phyloP scores from a whole-genome alignment of 345 rosid species.

The Noccaea bulbosa region DNA sequence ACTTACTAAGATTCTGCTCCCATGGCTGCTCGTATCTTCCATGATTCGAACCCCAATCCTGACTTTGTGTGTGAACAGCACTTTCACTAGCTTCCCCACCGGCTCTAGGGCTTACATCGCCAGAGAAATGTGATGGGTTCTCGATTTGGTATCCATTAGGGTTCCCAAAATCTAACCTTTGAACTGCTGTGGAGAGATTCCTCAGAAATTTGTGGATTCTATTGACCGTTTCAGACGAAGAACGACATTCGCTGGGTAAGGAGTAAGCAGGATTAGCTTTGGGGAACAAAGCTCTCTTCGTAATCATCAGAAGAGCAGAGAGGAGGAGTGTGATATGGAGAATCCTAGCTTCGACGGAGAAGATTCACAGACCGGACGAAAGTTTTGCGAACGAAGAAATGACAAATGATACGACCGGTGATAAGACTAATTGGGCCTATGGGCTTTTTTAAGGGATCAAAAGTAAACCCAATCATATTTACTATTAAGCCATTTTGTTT shows the following conservation, averaged over 20 bases:
- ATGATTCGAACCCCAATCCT: slow-evolving; percentile 15
- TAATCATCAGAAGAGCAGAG: slow-evolving; percentile 47
- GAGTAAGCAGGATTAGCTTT: slow-evolving; percentile 42
- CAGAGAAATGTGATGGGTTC: background rate
- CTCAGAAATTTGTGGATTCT: slow-evolving; percentile 30
- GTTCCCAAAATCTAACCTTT: slow-evolving; percentile 51
- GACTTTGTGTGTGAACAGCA: slow-evolving; percentile 25
- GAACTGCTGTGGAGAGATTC: slow-evolving; percentile 52
- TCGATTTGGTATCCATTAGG: slow-evolving; percentile 29
- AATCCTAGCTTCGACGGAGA: background rate
- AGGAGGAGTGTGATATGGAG: background rate
- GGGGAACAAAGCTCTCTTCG: slow-evolving; percentile 42
- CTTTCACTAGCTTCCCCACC: slow-evolving; percentile 27
- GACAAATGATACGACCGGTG: background rate
- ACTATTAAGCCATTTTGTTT: too few species aligned
- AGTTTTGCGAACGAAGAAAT: background rate
- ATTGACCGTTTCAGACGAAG: slow-evolving; percentile 35
- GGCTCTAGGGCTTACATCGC: slow-evolving; percentile 34
- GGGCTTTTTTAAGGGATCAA: background rate
- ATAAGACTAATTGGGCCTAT: background rate
- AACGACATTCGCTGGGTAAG: slow-evolving; percentile 45
- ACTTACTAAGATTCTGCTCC: slow-evolving; percentile 2
- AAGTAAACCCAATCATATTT: too few species aligned
- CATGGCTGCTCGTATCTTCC: background rate
- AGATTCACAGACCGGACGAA: slow-evolving; percentile 4